Evolutionary conservation across 306 rosid genomes (phyloP).

Genomic region (Cicer pinnatifidum): DNA sequence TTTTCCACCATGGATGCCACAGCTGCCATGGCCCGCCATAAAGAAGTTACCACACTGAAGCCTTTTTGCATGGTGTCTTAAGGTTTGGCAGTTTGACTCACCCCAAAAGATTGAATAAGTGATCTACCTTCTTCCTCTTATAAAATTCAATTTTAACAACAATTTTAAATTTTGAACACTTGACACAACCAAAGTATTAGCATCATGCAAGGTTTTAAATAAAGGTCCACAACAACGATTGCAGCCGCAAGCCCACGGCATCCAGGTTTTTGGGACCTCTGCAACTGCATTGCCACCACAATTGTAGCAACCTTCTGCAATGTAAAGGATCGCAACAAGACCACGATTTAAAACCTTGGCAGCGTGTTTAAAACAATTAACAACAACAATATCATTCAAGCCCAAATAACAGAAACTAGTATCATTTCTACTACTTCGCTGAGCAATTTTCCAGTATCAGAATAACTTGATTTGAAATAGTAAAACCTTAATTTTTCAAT

Average conservation of each 20-base stretch:
- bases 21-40: not conserved
- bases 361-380: not conserved
- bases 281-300: not conserved
- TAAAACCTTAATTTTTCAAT: constrained; percentile 1
- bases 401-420: constrained; percentile 13
- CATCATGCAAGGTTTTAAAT: not conserved
- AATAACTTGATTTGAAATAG: not conserved
- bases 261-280: not conserved
- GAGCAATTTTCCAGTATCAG: constrained; percentile 2
- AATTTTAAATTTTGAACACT: not conserved
- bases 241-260: not conserved
- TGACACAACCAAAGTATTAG: not conserved
- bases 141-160: constrained; percentile 26
- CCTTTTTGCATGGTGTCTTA: not conserved
- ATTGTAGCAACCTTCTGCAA: not conserved
- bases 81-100: not conserved
- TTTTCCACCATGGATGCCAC: not conserved
- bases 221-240: not conserved
- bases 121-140: not conserved
- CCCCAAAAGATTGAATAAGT: not conserved
- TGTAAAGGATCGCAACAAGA: not conserved
- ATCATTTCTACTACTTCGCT: not conserved
- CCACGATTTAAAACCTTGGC: not conserved
- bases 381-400: not conserved
- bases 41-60: not conserved